Percentiles rank a stretch among this genome's conserved stretches.
Evolutionary conservation across 2,329 filamentous ascomycete genomes (phyloP).

Genomic region (Apiospora koreana): DNA sequence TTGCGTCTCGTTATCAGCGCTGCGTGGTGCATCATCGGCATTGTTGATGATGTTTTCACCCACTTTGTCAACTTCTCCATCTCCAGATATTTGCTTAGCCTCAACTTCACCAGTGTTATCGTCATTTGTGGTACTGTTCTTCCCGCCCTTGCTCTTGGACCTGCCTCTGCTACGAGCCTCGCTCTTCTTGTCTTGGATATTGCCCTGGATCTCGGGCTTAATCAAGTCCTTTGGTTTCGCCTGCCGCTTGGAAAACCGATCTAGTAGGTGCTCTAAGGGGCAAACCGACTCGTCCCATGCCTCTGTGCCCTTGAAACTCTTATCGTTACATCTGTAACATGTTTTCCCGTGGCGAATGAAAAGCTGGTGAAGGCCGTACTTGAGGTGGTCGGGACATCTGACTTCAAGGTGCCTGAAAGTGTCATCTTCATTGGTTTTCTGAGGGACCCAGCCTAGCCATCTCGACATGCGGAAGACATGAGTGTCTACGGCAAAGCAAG

Average conservation of each 20-base stretch:
- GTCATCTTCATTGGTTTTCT: slow-evolving; percentile 44
- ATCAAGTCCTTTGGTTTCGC: slow-evolving; percentile 20
- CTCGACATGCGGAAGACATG: slow-evolving; percentile 54
- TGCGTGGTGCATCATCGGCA: not conserved
- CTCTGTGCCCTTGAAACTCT: slow-evolving; percentile 58
- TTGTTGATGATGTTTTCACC: not conserved
- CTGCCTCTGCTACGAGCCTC: not conserved
- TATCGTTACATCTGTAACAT: slow-evolving; percentile 47
- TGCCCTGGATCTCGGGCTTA: slow-evolving; percentile 13
- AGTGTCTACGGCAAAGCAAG: slow-evolving; percentile 60
- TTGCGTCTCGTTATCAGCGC: not conserved
- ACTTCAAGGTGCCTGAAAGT: slow-evolving; percentile 56
- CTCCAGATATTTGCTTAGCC: not conserved
- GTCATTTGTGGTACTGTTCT: not conserved
- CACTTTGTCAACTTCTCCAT: not conserved
- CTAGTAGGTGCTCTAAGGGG: slow-evolving; percentile 43
- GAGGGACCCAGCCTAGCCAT: slow-evolving; percentile 59
- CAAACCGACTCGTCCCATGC: slow-evolving; percentile 59
- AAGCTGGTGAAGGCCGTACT: slow-evolving; percentile 57
- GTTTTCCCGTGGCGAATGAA: slow-evolving; percentile 54
- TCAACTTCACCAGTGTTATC: not conserved
- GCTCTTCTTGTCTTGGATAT: not conserved
- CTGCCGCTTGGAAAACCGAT: slow-evolving; percentile 33
- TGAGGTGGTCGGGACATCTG: slow-evolving; percentile 51
- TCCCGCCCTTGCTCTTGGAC: not conserved